Evolutionary conservation across 192 early-diverging fungal species (phyloP), one percentile per base, ranked within the genome.

Genomic region (Pilobolus umbonatus): DNA sequence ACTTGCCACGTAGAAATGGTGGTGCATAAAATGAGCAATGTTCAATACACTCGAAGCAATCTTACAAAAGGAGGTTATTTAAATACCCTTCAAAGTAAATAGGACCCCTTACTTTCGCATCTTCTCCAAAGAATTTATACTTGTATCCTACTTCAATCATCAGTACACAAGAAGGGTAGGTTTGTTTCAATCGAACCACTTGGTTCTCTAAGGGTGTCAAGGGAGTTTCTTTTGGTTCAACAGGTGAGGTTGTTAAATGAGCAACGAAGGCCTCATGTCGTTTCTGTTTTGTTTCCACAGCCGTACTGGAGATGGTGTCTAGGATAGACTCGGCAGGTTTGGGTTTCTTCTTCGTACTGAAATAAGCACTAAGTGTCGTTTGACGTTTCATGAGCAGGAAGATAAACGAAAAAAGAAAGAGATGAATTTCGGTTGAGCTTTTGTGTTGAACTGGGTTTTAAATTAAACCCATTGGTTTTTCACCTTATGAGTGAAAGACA

Each of bases 71-170:
- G 24, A n/a, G 34, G 24, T 5, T n/a, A 32, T 31, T 22, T 15
- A 40, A 1, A 34, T 22, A 28, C 15, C 1, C 9, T 50, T 22
- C 7, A 19, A 58, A 42, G 21, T 11, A 62, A 55, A 46, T 22
- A 24, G 52, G 12, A 31, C 1, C 43, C 47, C 22, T 30, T 77
- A 82, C 81, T 80, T 80, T 75, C 2, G 94, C 92, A 69, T 96
- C 94, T 25, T 91, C 84, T 35, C 81, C 91, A 80, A 96, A 96
- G 54, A 96, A 93, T 11, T 89, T 76, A 71, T 76, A 96, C 72
- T 92, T 92, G 80, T 96, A 94, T n/a, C 94, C 94, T 10, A 96
- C 94, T 65, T 96, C 94, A 4, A 96, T 83, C 0, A 85, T 81
- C 34, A 96, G 77, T 15, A 96, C 54, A 26, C 80, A 77, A 60